phyloP scores from a whole-genome alignment of 1,284 basidiomycete genomes.

The Cutaneotrichosporon cavernicola region DNA sequence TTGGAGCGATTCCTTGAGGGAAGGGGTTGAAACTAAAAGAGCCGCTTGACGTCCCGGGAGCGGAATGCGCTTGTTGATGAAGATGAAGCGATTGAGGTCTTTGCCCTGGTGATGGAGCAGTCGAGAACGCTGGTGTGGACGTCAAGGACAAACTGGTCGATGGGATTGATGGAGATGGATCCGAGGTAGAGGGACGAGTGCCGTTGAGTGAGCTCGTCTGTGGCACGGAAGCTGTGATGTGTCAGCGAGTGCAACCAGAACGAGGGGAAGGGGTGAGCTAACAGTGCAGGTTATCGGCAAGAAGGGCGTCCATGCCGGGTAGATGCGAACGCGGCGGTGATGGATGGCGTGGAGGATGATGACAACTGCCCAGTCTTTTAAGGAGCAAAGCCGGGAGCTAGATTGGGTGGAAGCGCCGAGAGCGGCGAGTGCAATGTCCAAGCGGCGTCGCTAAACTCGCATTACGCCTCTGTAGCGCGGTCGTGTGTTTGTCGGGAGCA shows the following conservation, averaged over 20 bases:
- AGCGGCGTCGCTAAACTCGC: constrained; percentile 2
- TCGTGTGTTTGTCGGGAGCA: background rate
- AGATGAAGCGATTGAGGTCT: background rate
- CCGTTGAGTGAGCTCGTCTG: background rate
- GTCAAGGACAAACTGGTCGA: background rate
- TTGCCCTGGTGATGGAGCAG: background rate
- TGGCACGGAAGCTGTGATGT: background rate
- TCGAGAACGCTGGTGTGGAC: background rate
- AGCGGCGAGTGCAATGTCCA: background rate
- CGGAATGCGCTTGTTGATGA: background rate
- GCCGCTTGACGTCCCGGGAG: background rate
- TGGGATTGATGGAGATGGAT: background rate
- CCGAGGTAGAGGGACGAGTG: background rate
- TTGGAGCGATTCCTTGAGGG: background rate
- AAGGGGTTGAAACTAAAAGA: background rate
- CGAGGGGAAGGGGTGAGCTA: background rate
- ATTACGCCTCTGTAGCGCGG: background rate
- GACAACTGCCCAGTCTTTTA: background rate
- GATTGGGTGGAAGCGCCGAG: background rate
- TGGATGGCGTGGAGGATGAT: background rate
- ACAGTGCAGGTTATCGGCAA: constrained; percentile 3
- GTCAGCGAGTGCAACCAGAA: constrained; percentile 1
- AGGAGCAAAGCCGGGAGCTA: background rate
- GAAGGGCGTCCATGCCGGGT: constrained; percentile 6
- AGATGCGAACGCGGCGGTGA: background rate